These are phyloP conservation scores for Chalaropsis thielavioides DNA, from an alignment of 2,329 filamentous ascomycete genomes.

Conservation along the genomic window DNA sequence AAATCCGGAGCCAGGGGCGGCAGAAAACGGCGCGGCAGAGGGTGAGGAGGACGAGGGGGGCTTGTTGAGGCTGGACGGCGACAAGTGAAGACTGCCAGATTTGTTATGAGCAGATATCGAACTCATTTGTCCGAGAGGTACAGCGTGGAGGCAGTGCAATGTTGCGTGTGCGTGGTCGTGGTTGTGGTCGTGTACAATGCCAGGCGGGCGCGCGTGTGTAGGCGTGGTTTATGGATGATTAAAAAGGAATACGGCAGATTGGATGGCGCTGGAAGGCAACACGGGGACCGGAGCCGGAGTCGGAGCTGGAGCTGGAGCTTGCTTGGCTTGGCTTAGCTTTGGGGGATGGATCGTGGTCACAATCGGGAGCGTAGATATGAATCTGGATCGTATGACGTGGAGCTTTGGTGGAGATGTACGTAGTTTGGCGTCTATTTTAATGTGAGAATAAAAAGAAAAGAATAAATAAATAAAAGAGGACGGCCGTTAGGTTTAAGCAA, in stretches of 20 bases:
- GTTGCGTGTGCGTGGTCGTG: not conserved
- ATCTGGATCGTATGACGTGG: conserved; percentile 16
- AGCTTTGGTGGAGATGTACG: conserved; percentile 6
- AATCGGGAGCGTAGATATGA: not conserved
- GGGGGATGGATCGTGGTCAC: not conserved
- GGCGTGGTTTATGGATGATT: not conserved
- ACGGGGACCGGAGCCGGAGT: not conserved
- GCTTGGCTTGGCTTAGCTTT: not conserved
- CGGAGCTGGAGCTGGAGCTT: not conserved
- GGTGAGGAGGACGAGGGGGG: conserved; percentile 5
- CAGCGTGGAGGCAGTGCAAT: not conserved
- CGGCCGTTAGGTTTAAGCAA: not conserved
- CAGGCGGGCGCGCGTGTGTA: not conserved
- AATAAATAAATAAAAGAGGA: not conserved
- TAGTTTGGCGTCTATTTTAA: not conserved
- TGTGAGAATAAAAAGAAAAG: not conserved
- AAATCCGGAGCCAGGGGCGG: conserved; percentile 10
- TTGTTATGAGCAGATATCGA: conserved; percentile 9
- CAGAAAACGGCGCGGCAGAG: conserved; percentile 1
- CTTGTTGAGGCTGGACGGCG: conserved; percentile 6
- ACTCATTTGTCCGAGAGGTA: conserved; percentile 14
- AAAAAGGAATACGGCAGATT: not conserved
- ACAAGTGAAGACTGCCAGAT: conserved; percentile 9
- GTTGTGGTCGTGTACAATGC: not conserved
- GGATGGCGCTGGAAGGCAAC: not conserved